These are phyloP conservation scores for Thalassiosira exigua DNA, from an alignment of 352 stramenopile genomes.

Conservation along the genomic window DNA sequence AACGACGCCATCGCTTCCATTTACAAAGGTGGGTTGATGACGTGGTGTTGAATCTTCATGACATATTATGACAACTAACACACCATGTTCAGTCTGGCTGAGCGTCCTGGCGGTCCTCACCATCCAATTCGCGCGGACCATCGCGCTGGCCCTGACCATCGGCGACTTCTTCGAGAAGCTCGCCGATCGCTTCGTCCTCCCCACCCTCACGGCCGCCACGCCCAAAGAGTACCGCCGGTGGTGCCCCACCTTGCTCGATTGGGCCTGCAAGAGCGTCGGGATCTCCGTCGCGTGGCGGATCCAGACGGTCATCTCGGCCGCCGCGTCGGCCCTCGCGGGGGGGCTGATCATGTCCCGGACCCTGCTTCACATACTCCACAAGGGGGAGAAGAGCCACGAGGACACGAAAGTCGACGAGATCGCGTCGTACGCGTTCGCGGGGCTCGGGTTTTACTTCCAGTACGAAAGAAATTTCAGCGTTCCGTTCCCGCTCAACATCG, in stretches of 20 bases:
- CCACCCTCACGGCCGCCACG: conserved; percentile 53
- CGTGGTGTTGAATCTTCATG: neutral
- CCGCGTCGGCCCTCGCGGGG: conserved; percentile 72
- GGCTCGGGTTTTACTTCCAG: conserved; percentile 83
- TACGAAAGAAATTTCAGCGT: conserved; percentile 68
- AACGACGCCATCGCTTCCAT: conserved; percentile 72
- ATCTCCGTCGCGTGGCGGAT: conserved; percentile 82
- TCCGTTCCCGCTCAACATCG: conserved; percentile 81
- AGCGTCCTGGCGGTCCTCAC: conserved; percentile 83
- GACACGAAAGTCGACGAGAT: conserved; percentile 79
- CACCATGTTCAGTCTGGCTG: conserved; percentile 65
- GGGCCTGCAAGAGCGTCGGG: conserved; percentile 73
- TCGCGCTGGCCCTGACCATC: conserved; percentile 80
- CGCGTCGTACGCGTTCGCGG: conserved; percentile 76
- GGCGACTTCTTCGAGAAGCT: conserved; percentile 77
- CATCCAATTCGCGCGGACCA: conserved; percentile 82
- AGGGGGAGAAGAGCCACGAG: conserved; percentile 55
- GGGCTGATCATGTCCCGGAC: conserved; percentile 74
- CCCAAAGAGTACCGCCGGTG: conserved; percentile 71
- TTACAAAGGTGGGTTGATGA: conserved; percentile 54
- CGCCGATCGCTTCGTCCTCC: conserved; percentile 68
- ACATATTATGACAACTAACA: neutral
- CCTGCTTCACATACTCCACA: conserved; percentile 59
- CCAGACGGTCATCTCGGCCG: conserved; percentile 72
- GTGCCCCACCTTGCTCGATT: conserved; percentile 37